phyloP scores from a whole-genome alignment of 2,329 filamentous ascomycete genomes.

The Waltergamsia citrina region DNA sequence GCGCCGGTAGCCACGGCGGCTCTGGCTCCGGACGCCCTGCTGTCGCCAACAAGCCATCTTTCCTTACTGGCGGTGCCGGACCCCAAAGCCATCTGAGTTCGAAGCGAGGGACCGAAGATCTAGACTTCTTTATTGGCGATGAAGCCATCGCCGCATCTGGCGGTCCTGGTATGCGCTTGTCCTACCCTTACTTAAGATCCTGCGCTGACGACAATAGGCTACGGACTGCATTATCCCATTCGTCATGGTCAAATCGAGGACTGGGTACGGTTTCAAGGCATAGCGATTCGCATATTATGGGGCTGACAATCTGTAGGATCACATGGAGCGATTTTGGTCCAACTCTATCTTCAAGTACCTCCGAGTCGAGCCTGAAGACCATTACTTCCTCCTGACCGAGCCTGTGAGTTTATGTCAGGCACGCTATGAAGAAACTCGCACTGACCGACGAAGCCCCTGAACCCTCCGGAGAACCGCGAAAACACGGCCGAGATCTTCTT shows the following conservation, averaged over 20 bases:
- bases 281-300: neutral
- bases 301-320: slow-evolving; percentile 52
- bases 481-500: slow-evolving; percentile 99
- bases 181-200: no score
- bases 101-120: slow-evolving; percentile 93
- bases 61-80: slow-evolving; percentile 83
- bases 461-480: slow-evolving; percentile 96
- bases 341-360: slow-evolving; percentile 99
- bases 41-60: slow-evolving; percentile 91
- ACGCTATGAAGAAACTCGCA: no score
- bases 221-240: slow-evolving; percentile 95
- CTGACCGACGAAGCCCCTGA: slow-evolving; percentile 59
- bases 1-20: slow-evolving; percentile 59
- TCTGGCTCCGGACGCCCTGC: slow-evolving; percentile 82
- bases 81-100: slow-evolving; percentile 71
- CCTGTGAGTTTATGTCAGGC: no score
- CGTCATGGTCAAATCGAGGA: slow-evolving; percentile 98
- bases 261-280: slow-evolving; percentile 54
- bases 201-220: slow-evolving; percentile 44
- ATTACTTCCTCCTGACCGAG: slow-evolving; percentile 96
- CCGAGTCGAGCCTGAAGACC: slow-evolving; percentile 94
- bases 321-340: slow-evolving; percentile 99
- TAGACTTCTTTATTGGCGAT: slow-evolving; percentile 98
- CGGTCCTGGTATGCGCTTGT: slow-evolving; percentile 58
- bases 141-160: slow-evolving; percentile 78